Evolutionary conservation across 2,329 filamentous ascomycete species (phyloP).

Genomic region (Cordyceps cateniannulata): DNA sequence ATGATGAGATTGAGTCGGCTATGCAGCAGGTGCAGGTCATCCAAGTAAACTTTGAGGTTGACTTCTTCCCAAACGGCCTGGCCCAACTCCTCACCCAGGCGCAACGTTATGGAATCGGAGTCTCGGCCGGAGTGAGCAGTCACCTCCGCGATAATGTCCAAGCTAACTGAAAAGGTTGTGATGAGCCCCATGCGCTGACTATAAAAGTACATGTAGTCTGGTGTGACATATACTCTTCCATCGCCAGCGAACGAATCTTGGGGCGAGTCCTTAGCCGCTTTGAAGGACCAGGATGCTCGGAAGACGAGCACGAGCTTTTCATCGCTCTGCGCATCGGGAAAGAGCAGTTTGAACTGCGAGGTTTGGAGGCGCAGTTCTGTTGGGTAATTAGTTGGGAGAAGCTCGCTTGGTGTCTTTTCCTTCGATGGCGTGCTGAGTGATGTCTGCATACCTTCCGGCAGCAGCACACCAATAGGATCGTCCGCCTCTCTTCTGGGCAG

Average conservation of each 20-base stretch:
- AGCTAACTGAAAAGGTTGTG: conserved; percentile 68
- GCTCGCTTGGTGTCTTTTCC: conserved; percentile 37
- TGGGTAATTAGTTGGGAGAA: conserved; percentile 72
- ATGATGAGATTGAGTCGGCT: conserved; percentile 79
- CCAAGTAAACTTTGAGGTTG: conserved; percentile 88
- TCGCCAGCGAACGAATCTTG: conserved; percentile 48
- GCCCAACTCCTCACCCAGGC: conserved; percentile 57
- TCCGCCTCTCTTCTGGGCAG: conserved; percentile 30
- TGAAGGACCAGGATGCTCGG: conserved; percentile 73
- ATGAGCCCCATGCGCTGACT: conserved; percentile 90
- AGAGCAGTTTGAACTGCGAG: conserved; percentile 86
- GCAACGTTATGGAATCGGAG: conserved; percentile 87
- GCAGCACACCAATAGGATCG: conserved; percentile 35
- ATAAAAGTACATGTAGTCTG: conserved; percentile 89
- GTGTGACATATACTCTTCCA: conserved; percentile 80
- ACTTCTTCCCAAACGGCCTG: conserved; percentile 64
- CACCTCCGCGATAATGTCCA: conserved; percentile 78
- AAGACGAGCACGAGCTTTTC: conserved; percentile 90
- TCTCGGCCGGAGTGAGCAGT: conserved; percentile 84
- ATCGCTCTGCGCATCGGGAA: conserved; percentile 68
- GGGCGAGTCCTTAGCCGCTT: conserved; percentile 35
- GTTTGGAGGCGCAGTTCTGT: conserved; percentile 77
- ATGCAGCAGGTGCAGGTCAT: conserved; percentile 76
- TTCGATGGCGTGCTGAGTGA: conserved; percentile 24
- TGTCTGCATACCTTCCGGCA: conserved; percentile 25